These are phyloP conservation scores for Phaeodactylum tricornutum DNA, from an alignment of 108 stramenopile species.

Conservation along the genomic window DNA sequence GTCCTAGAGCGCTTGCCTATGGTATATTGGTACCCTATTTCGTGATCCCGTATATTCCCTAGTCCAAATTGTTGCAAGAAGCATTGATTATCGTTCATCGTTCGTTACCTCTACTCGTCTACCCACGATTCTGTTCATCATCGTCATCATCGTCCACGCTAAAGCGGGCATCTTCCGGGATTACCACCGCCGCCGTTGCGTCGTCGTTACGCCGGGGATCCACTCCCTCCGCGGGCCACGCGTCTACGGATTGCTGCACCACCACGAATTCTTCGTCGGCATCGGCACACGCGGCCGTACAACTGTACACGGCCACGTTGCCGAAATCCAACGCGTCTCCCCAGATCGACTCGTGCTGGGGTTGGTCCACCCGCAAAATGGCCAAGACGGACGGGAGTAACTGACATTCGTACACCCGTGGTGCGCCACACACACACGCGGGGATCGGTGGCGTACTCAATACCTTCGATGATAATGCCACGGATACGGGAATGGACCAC, in stretches of 20 bases:
- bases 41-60: no score
- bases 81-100: no score
- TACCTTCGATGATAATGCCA: no score
- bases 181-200: neutral
- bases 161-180: no score
- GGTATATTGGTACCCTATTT: no score
- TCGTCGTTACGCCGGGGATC: neutral
- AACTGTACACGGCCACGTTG: constrained; percentile 64
- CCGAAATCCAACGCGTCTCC: constrained; percentile 63
- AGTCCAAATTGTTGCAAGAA: no score
- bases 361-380: constrained; percentile 55
- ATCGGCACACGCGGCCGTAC: constrained; percentile 38
- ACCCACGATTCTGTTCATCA: no score
- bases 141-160: no score
- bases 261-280: constrained; percentile 32
- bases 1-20: no score
- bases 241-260: constrained; percentile 31
- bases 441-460: constrained; percentile 15
- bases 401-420: constrained; percentile 60
- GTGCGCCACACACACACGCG: constrained; percentile 26
- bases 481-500: constrained; percentile 68
- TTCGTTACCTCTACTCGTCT: no score
- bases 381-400: constrained; percentile 60
- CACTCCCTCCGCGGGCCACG: constrained; percentile 3
- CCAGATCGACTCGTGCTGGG: neutral